Base-by-base conservation (phyloP, 257 asterid species). In the Knoxia roxburghii region DNA sequence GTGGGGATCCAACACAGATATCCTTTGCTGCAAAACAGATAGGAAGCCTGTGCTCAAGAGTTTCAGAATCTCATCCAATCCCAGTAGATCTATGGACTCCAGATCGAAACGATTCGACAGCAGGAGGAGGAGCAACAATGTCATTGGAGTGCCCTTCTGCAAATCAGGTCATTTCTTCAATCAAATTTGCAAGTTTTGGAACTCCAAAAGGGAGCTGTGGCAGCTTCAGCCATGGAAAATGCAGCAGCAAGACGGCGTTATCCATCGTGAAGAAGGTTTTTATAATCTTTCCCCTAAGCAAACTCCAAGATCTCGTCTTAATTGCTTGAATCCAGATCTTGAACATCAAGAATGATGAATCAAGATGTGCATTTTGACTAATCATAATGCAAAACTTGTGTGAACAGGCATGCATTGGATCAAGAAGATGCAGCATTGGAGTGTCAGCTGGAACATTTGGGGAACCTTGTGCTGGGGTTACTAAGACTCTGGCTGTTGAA, bases 161-260 rank as follows among this genome's bases (percentile, higher is more conserved):
- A 32, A 48, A 82, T 80, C 94, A 92, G 60, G 82, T 85, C 64
- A 89, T 92, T 66, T 83, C 96, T 7, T 70, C 86, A 10, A 84
- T 92, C 27, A 83, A 78, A 68, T 92, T 92, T 50, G 96, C 95
- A 18, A 89, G 97, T 82, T 92, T 80, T 41, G 98, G 98, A 68
- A 92, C 93, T 64, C 98, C 98, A 18, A 75, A 9, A 4, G 98
- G 98, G 45, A 59, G 78, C 20, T 92, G 97, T 27, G 98, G 98
- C n/a, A 82, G 90, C 72, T 87, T 84, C 54, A 86, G 81, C 78
- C 94, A 89, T n/a, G 94, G 98, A 6, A 79, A 68, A 66, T 92
- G 98, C 80, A 82, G 82, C 77, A 87, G 94, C 87, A 68, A 37
- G 61, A 72, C 65, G 21, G 94, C 95, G 58, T 83, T 69, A 53